Conservation (phyloP, 2,329 filamentous ascomycete genomes). For the Xylariales sp. region DNA sequence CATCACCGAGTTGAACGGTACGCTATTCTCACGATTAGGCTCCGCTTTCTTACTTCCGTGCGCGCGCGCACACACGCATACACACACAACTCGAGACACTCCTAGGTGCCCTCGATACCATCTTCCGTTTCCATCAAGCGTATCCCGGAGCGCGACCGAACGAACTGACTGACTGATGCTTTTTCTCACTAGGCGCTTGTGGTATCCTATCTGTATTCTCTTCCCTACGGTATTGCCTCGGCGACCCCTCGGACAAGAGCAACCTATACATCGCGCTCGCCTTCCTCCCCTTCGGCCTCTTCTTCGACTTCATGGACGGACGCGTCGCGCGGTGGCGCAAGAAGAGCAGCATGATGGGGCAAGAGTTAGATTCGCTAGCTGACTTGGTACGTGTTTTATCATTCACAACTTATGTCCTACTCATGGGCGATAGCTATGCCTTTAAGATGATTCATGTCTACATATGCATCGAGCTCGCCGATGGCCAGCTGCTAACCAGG, state of each 20-base stretch:
- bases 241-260: slow-evolving; percentile 70
- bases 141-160: neutral
- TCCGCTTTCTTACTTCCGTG: too few relatives aligned
- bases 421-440: too few relatives aligned
- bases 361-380: slow-evolving; percentile 94
- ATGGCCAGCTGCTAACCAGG: slow-evolving; percentile 13
- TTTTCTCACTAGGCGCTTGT: slow-evolving; percentile 72
- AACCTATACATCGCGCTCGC: slow-evolving; percentile 85
- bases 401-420: neutral
- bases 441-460: neutral
- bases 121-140: neutral
- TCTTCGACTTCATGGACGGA: slow-evolving; percentile 98
- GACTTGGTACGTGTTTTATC: slow-evolving; percentile 77
- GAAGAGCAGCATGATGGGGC: slow-evolving; percentile 98
- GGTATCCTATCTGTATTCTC: slow-evolving; percentile 96
- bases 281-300: slow-evolving; percentile 91
- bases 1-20: slow-evolving; percentile 85
- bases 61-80: neutral
- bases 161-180: neutral
- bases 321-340: slow-evolving; percentile 95
- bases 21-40: slow-evolving; percentile 24
- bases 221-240: slow-evolving; percentile 91
- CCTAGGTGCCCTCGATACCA: neutral
- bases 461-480: neutral
- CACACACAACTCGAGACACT: neutral